Percentiles rank a stretch among this genome's conserved stretches.
phyloP scores from a whole-genome alignment of 805 yeast genomes.

The Peterozyma xylosa region DNA sequence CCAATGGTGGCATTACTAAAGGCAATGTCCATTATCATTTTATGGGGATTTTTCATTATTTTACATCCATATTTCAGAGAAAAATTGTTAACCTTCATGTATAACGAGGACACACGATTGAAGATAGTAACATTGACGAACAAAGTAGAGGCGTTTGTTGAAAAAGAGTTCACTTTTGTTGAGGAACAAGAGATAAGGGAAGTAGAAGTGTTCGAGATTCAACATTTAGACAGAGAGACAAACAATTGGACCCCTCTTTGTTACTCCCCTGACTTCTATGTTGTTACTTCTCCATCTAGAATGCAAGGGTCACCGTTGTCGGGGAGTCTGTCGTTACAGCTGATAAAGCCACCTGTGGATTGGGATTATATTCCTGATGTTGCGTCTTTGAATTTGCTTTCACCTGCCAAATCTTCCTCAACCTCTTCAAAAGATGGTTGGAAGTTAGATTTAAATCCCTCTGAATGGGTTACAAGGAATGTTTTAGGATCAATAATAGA shows the following conservation, averaged over 20 bases:
- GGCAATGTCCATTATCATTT: conserved; percentile 19
- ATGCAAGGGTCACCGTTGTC: conserved; percentile 18
- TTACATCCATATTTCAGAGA: conserved; percentile 52
- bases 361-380: conserved; percentile 39
- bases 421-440: conserved; percentile 29
- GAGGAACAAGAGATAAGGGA: conserved; percentile 38
- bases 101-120: conserved; percentile 61
- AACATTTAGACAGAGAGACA: conserved; percentile 35
- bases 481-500: conserved; percentile 43
- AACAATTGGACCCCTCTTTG: conserved; percentile 63
- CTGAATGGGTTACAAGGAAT: conserved; percentile 51
- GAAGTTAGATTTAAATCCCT: conserved; percentile 60
- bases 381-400: not conserved
- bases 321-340: conserved; percentile 23
- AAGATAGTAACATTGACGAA: conserved; percentile 40
- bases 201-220: conserved; percentile 66
- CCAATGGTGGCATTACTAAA: conserved; percentile 21
- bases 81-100: conserved; percentile 33
- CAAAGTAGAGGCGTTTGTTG: conserved; percentile 34
- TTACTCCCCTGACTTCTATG: conserved; percentile 45
- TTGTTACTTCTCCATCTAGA: conserved; percentile 37
- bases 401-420: conserved; percentile 1
- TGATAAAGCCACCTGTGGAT: conserved; percentile 48
- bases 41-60: conserved; percentile 42
- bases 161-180: conserved; percentile 27